A percentile compares a stretch with the other conserved stretches of the same genome.
Conservation (phyloP, 2,329 filamentous ascomycete genomes). For the Ceratocystis albifundus region DNA sequence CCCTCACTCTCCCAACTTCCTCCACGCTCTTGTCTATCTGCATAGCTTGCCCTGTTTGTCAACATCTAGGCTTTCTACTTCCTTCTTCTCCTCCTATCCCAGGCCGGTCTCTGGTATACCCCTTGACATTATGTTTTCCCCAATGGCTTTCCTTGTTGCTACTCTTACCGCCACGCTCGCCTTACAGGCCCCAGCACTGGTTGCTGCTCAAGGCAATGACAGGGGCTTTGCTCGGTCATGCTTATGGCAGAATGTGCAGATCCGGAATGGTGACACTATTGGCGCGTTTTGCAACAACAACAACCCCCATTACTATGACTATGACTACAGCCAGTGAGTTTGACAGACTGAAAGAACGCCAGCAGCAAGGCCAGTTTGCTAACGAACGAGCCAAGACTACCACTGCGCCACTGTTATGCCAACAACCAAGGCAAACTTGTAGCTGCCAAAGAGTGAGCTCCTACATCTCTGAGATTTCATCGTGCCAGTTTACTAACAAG, state of each 20-base stretch:
- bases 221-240: constrained; percentile 14
- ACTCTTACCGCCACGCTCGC: neutral
- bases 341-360: neutral
- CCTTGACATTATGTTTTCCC: neutral
- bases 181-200: neutral
- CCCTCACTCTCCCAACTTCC: too few relatives aligned
- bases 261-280: constrained; percentile 12
- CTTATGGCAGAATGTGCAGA: constrained; percentile 17
- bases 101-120: neutral
- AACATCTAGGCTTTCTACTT: neutral
- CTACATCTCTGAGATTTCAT: neutral
- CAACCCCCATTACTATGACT: constrained; percentile 17
- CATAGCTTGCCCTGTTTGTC: neutral
- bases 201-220: constrained; percentile 6
- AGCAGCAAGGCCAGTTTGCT: neutral
- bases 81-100: neutral
- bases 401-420: constrained; percentile 15
- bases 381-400: neutral
- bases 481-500: neutral
- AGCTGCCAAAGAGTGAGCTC: neutral
- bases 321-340: constrained; percentile 15
- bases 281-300: constrained; percentile 19
- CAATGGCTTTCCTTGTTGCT: neutral
- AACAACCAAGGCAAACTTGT: constrained; percentile 16
- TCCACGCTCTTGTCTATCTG: neutral